Conservation (phyloP, 129 eudicot genomes). For the Chrysanthemum makinoi region DNA sequence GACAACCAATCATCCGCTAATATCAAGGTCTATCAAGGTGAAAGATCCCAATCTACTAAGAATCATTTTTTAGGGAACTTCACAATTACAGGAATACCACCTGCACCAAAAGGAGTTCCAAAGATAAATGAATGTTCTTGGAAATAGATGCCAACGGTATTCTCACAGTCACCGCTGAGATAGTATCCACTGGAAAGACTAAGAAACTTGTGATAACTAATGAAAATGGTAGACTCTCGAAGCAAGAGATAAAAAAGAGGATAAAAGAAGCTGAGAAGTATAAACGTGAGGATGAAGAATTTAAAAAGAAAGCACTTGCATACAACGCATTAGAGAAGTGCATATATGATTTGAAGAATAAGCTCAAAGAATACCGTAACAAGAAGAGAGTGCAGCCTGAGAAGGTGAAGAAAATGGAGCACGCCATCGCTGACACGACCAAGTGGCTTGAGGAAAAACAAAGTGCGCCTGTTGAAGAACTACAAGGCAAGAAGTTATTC, state of each 20-base stretch:
- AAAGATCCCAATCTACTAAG: neutral
- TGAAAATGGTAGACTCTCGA: neutral
- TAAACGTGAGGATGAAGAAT: neutral
- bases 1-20: neutral
- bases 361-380: neutral
- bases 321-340: neutral
- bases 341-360: neutral
- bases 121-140: neutral
- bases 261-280: neutral
- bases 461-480: neutral
- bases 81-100: neutral
- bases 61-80: neutral
- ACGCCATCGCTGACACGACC: neutral
- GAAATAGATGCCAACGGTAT: neutral
- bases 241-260: neutral
- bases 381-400: neutral
- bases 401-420: neutral
- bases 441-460: neutral
- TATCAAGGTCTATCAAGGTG: slow-evolving; percentile 4
- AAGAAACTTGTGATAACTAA: neutral
- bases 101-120: neutral
- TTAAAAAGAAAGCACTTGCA: neutral
- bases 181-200: neutral
- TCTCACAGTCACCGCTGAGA: neutral
- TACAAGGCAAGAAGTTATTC: neutral